Percentiles rank a stretch among this genome's conserved stretches.
phyloP scores from a whole-genome alignment of 768 basidiomycete genomes.

The Trametes gibbosa region DNA sequence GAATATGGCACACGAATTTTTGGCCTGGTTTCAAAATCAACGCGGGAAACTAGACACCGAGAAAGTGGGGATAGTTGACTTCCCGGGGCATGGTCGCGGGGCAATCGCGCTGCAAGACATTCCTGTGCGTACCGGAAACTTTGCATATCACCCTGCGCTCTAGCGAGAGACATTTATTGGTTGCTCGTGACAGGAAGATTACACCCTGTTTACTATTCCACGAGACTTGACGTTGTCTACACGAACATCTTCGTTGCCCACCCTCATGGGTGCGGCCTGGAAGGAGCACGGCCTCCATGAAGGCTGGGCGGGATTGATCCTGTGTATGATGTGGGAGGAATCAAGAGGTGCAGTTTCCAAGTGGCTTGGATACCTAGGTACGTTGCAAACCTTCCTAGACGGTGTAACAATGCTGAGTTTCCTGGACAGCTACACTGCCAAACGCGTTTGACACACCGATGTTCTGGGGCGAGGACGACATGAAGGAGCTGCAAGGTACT shows the following conservation, averaged over 20 bases:
- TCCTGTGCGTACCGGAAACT: slow-evolving; percentile 42
- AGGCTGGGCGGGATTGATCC: slow-evolving; percentile 86
- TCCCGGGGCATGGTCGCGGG: slow-evolving; percentile 63
- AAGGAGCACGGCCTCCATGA: slow-evolving; percentile 51
- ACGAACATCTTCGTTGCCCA: slow-evolving; percentile 66
- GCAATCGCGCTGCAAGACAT: slow-evolving; percentile 73
- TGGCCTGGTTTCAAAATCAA: slow-evolving; percentile 58
- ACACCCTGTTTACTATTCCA: slow-evolving; percentile 81
- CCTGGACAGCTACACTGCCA: slow-evolving; percentile 61
- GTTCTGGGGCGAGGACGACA: slow-evolving; percentile 83
- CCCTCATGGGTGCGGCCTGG: slow-evolving; percentile 67
- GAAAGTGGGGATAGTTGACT: slow-evolving; percentile 45
- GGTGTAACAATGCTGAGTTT: not conserved
- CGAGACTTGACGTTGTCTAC: slow-evolving; percentile 74
- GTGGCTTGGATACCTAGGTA: slow-evolving; percentile 75
- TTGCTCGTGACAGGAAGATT: slow-evolving; percentile 51
- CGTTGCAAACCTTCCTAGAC: slow-evolving; percentile 19
- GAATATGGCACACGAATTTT: slow-evolving; percentile 30
- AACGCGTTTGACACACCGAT: slow-evolving; percentile 82
- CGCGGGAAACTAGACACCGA: slow-evolving; percentile 49
- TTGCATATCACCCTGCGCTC: not conserved
- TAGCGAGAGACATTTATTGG: not conserved
- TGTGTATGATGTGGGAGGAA: slow-evolving; percentile 96
- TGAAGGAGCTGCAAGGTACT: slow-evolving; percentile 76
- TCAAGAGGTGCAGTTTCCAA: slow-evolving; percentile 56